These are phyloP conservation scores for Phtheirospermum japonicum DNA, from an alignment of 257 asterid genomes.

Conservation along the genomic window DNA sequence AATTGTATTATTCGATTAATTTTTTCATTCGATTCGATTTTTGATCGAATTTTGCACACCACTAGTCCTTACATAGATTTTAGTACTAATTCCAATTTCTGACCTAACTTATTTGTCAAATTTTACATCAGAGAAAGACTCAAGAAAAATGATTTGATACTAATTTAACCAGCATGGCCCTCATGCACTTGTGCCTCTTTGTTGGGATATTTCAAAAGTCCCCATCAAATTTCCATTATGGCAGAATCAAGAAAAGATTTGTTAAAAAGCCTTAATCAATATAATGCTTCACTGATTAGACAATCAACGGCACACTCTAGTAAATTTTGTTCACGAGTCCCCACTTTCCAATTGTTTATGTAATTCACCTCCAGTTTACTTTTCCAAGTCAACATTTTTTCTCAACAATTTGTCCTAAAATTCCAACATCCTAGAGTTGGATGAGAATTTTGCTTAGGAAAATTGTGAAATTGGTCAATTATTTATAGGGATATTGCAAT, in stretches of 20 bases:
- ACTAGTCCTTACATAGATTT: too few relatives aligned
- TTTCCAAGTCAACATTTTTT: slow-evolving; percentile 9
- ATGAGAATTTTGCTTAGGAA: too few relatives aligned
- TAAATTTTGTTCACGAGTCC: slow-evolving; percentile 17
- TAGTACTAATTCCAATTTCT: neutral
- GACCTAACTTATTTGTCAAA: slow-evolving; percentile 9
- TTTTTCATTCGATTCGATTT: too few relatives aligned
- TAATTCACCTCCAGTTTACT: neutral
- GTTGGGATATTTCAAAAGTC: slow-evolving; percentile 19
- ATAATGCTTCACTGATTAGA: slow-evolving; percentile 31
- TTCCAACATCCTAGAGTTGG: neutral
- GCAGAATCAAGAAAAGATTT: slow-evolving; percentile 33
- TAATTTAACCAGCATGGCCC: slow-evolving; percentile 20
- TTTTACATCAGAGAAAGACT: neutral
- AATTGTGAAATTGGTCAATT: too few relatives aligned
- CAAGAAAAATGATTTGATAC: neutral
- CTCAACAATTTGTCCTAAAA: neutral
- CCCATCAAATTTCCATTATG: slow-evolving; percentile 20
- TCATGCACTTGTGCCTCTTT: slow-evolving; percentile 16
- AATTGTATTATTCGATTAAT: too few relatives aligned
- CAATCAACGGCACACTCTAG: slow-evolving; percentile 4
- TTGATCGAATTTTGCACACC: too few relatives aligned
- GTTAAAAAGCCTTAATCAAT: slow-evolving; percentile 25
- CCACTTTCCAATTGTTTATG: slow-evolving; percentile 25
- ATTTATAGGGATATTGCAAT: too few relatives aligned